Base-by-base conservation (phyloP, 2,329 filamentous ascomycete genomes). In the Stagonosporopsis chrysanthemi region DNA sequence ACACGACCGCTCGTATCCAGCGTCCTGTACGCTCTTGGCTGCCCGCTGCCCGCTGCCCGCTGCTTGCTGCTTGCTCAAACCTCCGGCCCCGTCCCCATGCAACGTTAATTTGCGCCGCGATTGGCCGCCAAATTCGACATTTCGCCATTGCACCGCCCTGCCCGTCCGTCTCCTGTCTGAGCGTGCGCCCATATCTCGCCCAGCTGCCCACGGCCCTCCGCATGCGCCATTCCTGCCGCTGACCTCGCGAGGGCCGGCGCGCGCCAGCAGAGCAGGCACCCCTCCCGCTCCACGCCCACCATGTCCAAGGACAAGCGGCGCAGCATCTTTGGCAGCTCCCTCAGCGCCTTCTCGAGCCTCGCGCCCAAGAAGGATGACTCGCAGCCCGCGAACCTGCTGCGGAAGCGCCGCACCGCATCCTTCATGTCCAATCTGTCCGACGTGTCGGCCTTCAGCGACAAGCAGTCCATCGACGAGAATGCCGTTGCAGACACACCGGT, bases 291-390 rank as follows among this genome's bases (percentile, higher is more conserved):
- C 35, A 7, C 41, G 58, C 63, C 45, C 66, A 68, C 55, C 63
- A 76, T 76, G 74, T 71, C 73, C 57, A 72, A 66, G 58, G 71
- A 74, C 61, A 75, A 71, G 58, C 67, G 75, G 29, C 64, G 74
- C 46, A 77, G 74, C 68, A 71, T 77, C 67, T 77, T 77, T 60
- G 70, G 66, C 52, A 64, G 65, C 62, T 68, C 71, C n/a, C 65
- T 75, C 42, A 67, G 63, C 55, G 69, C 71, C 14, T 66, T 76
- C 58, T 54, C 67, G 28, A 64, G 64, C 26, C 63, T 69, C 41
- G 67, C 70, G 54, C 65, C 54, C 52, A 56, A 53, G 62, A 71
- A 70, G 45, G 68, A 75, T 63, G 74, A 76, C 23, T 67, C 69
- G 48, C 72, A 75, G 50, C 73, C 71, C 12, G 60, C 72, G 12